A percentile compares a stretch with the other conserved stretches of the same genome.
Evolutionary conservation across 225 moss, liverwort and hornwort species (phyloP).

Genomic region (Climacium dendroides): DNA sequence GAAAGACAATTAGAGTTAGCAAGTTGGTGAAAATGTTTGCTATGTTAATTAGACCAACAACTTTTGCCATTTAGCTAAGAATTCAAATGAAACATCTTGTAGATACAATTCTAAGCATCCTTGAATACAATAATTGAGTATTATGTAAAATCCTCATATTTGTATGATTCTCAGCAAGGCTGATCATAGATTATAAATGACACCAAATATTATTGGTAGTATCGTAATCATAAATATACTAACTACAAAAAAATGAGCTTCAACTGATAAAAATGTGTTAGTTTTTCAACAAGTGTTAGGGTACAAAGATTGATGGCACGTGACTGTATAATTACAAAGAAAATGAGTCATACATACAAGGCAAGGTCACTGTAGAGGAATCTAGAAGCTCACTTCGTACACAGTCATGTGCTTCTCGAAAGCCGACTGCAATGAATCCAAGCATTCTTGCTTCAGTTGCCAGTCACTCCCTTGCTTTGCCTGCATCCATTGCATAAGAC

Average conservation of each 20-base stretch:
- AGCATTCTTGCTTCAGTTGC: slow-evolving; percentile 23
- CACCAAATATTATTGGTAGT: neutral
- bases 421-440: slow-evolving; percentile 15
- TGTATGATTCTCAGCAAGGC: neutral
- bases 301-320: neutral
- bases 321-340: neutral
- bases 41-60: neutral
- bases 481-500: slow-evolving; percentile 1
- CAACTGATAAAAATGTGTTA: neutral
- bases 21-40: neutral
- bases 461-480: slow-evolving; percentile 20
- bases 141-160: neutral
- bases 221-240: neutral
- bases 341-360: neutral
- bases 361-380: neutral
- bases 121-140: neutral
- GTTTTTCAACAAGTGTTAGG: neutral
- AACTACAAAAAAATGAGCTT: neutral
- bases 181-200: neutral
- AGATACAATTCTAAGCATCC: neutral
- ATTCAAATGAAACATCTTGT: neutral
- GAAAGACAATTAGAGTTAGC: neutral
- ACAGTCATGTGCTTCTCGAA: slow-evolving; percentile 35
- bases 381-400: slow-evolving; percentile 10
- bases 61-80: neutral